phyloP scores from a whole-genome alignment of 352 stramenopile genomes.

The Peronospora destructor region DNA sequence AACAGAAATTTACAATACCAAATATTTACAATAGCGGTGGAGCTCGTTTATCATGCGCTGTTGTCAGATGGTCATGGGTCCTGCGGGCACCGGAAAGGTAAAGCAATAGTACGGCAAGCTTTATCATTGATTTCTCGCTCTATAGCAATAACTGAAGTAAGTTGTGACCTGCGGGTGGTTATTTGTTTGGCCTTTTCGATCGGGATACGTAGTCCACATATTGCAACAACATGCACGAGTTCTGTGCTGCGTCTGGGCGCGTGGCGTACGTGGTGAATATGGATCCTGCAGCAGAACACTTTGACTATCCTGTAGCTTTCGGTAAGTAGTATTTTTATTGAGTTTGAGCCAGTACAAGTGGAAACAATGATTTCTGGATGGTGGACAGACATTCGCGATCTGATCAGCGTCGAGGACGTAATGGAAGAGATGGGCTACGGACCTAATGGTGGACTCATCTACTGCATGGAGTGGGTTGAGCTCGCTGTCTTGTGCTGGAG shows the following conservation, averaged over 20 bases:
- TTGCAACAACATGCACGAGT: conserved; percentile 91
- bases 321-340: conserved; percentile 40
- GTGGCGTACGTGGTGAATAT: conserved; percentile 95
- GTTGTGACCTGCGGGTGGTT: conserved; percentile 5
- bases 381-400: conserved; percentile 87
- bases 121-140: neutral
- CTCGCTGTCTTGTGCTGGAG: conserved; percentile 15
- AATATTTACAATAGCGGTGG: neutral
- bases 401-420: conserved; percentile 95
- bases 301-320: conserved; percentile 86
- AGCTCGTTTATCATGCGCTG: conserved; percentile 59
- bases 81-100: conserved; percentile 88
- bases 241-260: conserved; percentile 73
- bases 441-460: conserved; percentile 97
- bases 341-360: conserved; percentile 5
- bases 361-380: conserved; percentile 7
- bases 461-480: conserved; percentile 96
- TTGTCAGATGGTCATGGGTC: conserved; percentile 89
- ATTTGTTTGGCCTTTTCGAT: conserved; percentile 11
- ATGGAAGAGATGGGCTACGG: conserved; percentile 96
- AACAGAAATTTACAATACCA: neutral
- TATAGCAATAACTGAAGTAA: conserved; percentile 11
- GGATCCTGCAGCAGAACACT: conserved; percentile 90
- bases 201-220: conserved; percentile 73
- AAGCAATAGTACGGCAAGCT: conserved; percentile 17